Evolutionary conservation across 1,284 basidiomycete species (phyloP), one percentile per base, ranked within the genome.

Genomic region (Mixia osmundae): DNA sequence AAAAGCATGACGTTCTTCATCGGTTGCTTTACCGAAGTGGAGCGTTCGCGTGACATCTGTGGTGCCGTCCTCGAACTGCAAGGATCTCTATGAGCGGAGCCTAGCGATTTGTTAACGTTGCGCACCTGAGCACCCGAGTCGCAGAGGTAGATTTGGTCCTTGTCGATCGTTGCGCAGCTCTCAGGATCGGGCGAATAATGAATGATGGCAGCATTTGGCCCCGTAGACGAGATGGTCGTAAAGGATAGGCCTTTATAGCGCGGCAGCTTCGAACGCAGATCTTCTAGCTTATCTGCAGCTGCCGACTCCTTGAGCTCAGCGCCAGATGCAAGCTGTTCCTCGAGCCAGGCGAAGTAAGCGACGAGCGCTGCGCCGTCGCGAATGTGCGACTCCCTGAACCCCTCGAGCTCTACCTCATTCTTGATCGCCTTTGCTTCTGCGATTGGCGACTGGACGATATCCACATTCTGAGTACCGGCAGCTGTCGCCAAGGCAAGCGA

Each of bases 1-100:
- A 50, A 85, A 91, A 0, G 80, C 75, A 0, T 78, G 68, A 45
- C 72, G 78, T 58, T 94, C 78, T 48, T 82, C 74, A 0, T 64
- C 62, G 1, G 70, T 72, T 0, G 89, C 83, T 1, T 62, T 71
- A 22, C 83, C 85, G 54, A 94, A 95, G 55, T 95, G 87, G 72
- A 82, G 51, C 12, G 48, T 44, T 2, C 42, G 30, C 5, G 41
- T 40, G 10, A 40, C 36, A 33, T 40, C 91, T 1, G 89, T 97
- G 1, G 89, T 97, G 9, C 87, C 87, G 50, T 94, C 85, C 21
- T 70, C 57, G 56, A 75, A 94, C 59, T 95, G n/a, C n/a, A n/a
- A n/a, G n/a, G n/a, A n/a, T n/a, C n/a, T n/a, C n/a, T n/a, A n/a
- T n/a, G n/a, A n/a, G n/a, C n/a, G n/a, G n/a, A n/a, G n/a, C n/a